phyloP scores from a whole-genome alignment of 208 protist species.

The Leishmania tropica region DNA sequence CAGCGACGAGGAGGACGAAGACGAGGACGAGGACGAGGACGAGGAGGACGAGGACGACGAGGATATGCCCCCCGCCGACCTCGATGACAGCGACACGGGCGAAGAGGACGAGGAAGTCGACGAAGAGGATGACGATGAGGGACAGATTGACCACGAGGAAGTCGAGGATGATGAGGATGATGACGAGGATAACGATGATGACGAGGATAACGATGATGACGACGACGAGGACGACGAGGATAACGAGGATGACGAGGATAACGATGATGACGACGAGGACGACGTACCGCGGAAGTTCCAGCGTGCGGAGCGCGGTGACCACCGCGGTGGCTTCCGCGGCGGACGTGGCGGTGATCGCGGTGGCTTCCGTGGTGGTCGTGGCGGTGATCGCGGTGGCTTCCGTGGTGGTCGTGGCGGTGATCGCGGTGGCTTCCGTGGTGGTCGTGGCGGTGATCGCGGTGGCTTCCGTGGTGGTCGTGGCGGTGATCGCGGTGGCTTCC shows the following conservation, averaged over 20 bases:
- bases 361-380: constrained; percentile 49
- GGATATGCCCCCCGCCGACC: neutral
- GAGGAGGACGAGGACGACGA: constrained; percentile 48
- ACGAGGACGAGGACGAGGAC: constrained; percentile 33
- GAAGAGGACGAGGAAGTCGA: constrained; percentile 26
- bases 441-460: constrained; percentile 57
- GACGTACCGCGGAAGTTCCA: constrained; percentile 78
- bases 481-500: constrained; percentile 10
- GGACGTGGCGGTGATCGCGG: constrained; percentile 52
- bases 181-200: constrained; percentile 26
- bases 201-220: constrained; percentile 25
- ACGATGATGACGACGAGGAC: constrained; percentile 42
- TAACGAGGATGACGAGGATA: constrained; percentile 42
- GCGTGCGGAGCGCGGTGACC: constrained; percentile 62
- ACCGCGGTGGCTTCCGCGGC: constrained; percentile 48
- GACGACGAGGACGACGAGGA: too few relatives aligned
- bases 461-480: constrained; percentile 61
- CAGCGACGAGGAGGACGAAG: constrained; percentile 26
- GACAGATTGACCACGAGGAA: constrained; percentile 35
- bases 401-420: constrained; percentile 68
- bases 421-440: constrained; percentile 62
- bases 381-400: constrained; percentile 60
- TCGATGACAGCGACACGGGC: neutral
- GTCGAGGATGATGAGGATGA: constrained; percentile 19
- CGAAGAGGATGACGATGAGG: constrained; percentile 28